These are phyloP conservation scores for Hemisphaericaspora xylanilytica DNA, from an alignment of 1,139 yeast species.

Conservation along the genomic window DNA sequence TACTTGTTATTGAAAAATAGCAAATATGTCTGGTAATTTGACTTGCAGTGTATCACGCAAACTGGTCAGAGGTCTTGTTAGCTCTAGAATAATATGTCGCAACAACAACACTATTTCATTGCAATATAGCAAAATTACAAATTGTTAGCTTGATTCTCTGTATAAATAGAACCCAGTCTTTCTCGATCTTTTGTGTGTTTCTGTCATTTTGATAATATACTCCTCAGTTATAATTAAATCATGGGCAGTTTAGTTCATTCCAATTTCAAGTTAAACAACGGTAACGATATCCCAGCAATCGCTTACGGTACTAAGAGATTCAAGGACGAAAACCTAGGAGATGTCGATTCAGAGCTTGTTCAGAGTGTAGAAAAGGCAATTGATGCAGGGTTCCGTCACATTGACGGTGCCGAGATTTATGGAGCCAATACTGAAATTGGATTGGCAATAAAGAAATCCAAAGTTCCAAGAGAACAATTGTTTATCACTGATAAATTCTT, in stretches of 20 bases:
- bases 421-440: slow-evolving; percentile 34
- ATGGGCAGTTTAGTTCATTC: slow-evolving; percentile 15
- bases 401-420: slow-evolving; percentile 40
- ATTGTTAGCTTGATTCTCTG: too few species aligned
- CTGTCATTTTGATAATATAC: too few species aligned
- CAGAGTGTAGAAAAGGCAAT: slow-evolving; percentile 25
- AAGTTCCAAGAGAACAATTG: slow-evolving; percentile 39
- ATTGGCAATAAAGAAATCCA: slow-evolving; percentile 23
- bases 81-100: too few species aligned
- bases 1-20: too few species aligned
- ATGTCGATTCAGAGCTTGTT: slow-evolving; percentile 23
- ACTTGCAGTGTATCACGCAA: too few species aligned
- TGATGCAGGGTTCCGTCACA: slow-evolving; percentile 30
- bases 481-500: slow-evolving; percentile 55
- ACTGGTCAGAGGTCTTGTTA: too few species aligned
- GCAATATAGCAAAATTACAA: too few species aligned
- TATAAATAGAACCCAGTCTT: too few species aligned
- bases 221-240: not conserved
- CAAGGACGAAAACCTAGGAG: slow-evolving; percentile 20
- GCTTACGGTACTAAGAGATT: slow-evolving; percentile 38
- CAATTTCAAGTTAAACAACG: slow-evolving; percentile 22
- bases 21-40: too few species aligned
- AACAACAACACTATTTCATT: too few species aligned
- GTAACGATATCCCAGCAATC: slow-evolving; percentile 27
- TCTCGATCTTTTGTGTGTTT: too few species aligned